Percentiles rank a stretch among this genome's conserved stretches.
Evolutionary conservation across 345 rosid species (phyloP).

Genomic region (Arabidopsis suecica): DNA sequence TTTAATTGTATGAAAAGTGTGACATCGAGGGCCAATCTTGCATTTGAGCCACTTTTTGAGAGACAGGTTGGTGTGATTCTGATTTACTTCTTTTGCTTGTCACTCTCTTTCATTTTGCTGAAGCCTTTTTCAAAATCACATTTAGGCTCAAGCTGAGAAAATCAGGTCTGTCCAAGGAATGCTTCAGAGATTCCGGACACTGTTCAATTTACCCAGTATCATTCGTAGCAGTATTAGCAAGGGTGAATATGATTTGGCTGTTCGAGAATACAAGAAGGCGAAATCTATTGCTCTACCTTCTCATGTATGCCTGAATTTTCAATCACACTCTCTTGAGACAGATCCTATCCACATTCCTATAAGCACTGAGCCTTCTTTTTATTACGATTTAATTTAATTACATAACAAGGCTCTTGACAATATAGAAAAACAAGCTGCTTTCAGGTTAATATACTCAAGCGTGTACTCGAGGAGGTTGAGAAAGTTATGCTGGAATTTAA

Average conservation of each 20-base stretch:
- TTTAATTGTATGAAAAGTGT: slow-evolving; percentile 85
- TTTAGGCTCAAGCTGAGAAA: slow-evolving; percentile 97
- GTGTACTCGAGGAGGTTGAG: slow-evolving; percentile 99
- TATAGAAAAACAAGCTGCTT: slow-evolving; percentile 38
- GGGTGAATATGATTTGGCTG: slow-evolving; percentile 97
- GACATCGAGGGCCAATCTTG: slow-evolving; percentile 75
- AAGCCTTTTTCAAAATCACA: slow-evolving; percentile 25
- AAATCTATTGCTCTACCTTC: slow-evolving; percentile 95
- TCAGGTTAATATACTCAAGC: slow-evolving; percentile 94
- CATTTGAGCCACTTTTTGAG: slow-evolving; percentile 95
- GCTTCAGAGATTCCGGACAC: slow-evolving; percentile 95
- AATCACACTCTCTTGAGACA: slow-evolving; percentile 24
- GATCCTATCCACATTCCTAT: slow-evolving; percentile 16
- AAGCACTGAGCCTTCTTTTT: slow-evolving; percentile 7
- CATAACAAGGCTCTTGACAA: slow-evolving; percentile 28
- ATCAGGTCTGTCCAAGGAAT: slow-evolving; percentile 98
- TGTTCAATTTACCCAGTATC: slow-evolving; percentile 94
- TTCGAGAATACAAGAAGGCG: slow-evolving; percentile 97
- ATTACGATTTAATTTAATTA: not conserved
- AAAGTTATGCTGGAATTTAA: slow-evolving; percentile 96
- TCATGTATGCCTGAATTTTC: slow-evolving; percentile 65
- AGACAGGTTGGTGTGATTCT: slow-evolving; percentile 73
- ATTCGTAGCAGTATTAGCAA: slow-evolving; percentile 91
- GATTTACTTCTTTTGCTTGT: slow-evolving; percentile 19
- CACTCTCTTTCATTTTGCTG: slow-evolving; percentile 29